Evolutionary conservation across 192 early-diverging fungal species (phyloP).

Genomic region (Phycomyces blakesleeanus): DNA sequence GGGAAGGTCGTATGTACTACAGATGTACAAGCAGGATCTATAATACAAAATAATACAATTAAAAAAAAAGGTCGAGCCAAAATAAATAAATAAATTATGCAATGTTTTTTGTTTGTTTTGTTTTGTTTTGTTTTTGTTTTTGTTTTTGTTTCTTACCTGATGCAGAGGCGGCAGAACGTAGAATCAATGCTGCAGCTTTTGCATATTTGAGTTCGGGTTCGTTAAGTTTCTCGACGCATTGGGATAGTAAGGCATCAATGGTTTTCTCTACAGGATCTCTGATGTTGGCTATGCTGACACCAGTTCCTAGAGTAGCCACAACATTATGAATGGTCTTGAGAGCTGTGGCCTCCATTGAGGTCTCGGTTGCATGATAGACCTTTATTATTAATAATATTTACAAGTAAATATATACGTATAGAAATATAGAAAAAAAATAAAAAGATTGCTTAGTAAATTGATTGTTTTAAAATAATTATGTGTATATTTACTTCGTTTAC

Average conservation of each 20-base stretch:
- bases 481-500: constrained; percentile 46
- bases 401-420: no score
- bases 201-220: constrained; percentile 65
- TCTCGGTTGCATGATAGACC: constrained; percentile 73
- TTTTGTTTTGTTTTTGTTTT: neutral
- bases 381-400: no score
- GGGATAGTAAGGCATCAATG: constrained; percentile 44
- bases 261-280: constrained; percentile 47
- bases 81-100: neutral
- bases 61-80: constrained; percentile 23
- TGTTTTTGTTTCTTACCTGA: constrained; percentile 38
- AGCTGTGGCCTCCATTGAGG: constrained; percentile 58
- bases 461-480: neutral
- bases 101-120: no score
- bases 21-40: constrained; percentile 61
- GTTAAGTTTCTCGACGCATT: constrained; percentile 54
- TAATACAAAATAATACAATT: neutral
- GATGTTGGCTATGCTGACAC: constrained; percentile 40
- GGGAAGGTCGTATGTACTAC: constrained; percentile 62
- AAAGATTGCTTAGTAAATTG: neutral
- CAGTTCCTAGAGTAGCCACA: constrained; percentile 65
- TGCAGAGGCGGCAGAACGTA: constrained; percentile 60
- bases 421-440: no score
- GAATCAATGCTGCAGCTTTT: constrained; percentile 57
- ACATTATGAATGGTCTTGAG: constrained; percentile 59